Evolutionary conservation across 441 rosid species (phyloP), one percentile per base, ranked within the genome.

Genomic region (Dalechampia spathulata): DNA sequence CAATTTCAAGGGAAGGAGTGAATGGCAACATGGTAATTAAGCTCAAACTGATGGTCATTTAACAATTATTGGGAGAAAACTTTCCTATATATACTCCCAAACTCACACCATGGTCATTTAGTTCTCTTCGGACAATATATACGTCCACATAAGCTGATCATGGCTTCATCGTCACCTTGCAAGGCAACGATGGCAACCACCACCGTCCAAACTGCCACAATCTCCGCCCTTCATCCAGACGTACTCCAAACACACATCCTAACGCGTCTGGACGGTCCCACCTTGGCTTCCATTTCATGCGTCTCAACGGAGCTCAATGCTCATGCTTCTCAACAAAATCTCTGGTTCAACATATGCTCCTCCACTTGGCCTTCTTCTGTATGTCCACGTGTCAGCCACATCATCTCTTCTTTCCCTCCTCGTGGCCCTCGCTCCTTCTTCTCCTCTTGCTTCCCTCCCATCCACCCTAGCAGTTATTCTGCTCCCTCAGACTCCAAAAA

Each of bases 291-390:
- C 45, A 62, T 72, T 55, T 61, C 95, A 1, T 79, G 87, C 65
- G 63, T 72, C 62, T 77, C 90, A 54, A 26, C 77, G 11, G 69
- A 80, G 22, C 75, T 89, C 55, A 61, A 61, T 65, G 43, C 72
- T 3, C 80, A 86, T 62, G 60, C 86, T 3, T 71, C 78, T 0
- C 44, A 69, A 2, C 75, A 70, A 6, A 52, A 52, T 19, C 73
- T 89, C 34, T 86, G 96, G 96, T 21, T 73, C 45, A 48, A 61
- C 47, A 58, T 82, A n/a, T 80, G 86, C 70, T 63, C 19, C 28
- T 55, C 81, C 67, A 77, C 81, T 39, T 89, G 92, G 90, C 96
- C 96, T 14, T 88, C 96, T 51, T 72, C 81, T 12, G 23, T 25
- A 45, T 16, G 16, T 15, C 78, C 83, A 32, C 70, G 69, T 39